Percentiles rank a stretch among this genome's conserved stretches.
Evolutionary conservation across 768 basidiomycete genomes (phyloP).

Genomic region (Mycena vulgaris): DNA sequence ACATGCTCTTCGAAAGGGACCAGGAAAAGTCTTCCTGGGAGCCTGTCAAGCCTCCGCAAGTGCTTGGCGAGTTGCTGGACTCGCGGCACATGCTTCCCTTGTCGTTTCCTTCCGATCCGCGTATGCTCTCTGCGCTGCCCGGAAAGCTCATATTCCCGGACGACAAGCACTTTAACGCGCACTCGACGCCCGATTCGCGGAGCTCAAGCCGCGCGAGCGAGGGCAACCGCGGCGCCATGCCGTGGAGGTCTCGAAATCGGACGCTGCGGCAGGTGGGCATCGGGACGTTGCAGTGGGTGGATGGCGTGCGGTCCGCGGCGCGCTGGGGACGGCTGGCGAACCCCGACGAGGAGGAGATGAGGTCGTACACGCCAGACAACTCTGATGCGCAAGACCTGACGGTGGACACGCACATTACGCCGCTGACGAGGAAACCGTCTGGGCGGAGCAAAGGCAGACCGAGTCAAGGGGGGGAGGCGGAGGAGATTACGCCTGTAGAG

Average conservation of each 20-base stretch:
- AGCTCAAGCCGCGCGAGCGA: constrained; percentile 58
- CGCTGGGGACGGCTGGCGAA: constrained; percentile 70
- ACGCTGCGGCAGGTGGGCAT: constrained; percentile 74
- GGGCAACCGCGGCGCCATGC: constrained; percentile 57
- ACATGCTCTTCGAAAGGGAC: constrained; percentile 82
- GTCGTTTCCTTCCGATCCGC: constrained; percentile 85
- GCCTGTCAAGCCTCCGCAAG: constrained; percentile 83
- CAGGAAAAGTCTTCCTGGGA: constrained; percentile 82
- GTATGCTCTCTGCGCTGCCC: constrained; percentile 80
- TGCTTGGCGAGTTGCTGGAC: constrained; percentile 92
- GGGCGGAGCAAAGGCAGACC: constrained; percentile 67
- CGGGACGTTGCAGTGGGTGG: constrained; percentile 78
- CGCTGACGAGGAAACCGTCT: constrained; percentile 79
- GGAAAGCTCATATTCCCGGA: constrained; percentile 57
- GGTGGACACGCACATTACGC: constrained; percentile 65
- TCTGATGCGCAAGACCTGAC: constrained; percentile 52
- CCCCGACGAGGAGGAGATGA: constrained; percentile 60
- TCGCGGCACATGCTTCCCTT: constrained; percentile 94
- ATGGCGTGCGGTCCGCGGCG: constrained; percentile 72
- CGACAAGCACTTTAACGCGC: constrained; percentile 48
- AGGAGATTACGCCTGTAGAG: constrained; percentile 59
- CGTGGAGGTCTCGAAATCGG: constrained; percentile 73
- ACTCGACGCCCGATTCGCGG: constrained; percentile 48
- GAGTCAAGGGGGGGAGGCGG: constrained; percentile 58
- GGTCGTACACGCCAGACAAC: constrained; percentile 41